Evolutionary conservation across 176 grass and related monocot genomes (phyloP), one percentile per base, ranked within the genome.

Genomic region (Lolium perenne): DNA sequence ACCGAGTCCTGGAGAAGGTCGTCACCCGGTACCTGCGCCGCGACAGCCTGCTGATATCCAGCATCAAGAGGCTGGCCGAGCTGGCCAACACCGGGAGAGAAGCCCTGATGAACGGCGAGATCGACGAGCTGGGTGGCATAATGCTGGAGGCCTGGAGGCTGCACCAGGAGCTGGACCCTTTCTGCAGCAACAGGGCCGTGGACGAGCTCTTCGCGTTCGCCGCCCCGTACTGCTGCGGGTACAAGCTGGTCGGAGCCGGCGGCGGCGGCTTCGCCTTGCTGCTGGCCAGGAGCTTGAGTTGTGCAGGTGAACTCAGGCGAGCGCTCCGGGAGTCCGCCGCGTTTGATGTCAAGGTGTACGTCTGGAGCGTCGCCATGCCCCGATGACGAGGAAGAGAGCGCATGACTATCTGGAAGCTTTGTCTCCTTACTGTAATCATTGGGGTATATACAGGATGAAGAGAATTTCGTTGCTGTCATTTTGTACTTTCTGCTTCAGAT

Each of bases 161-260:
- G 25, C 93, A 95, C 75, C 96, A 95, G 80, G 96, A 98, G 75
- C 83, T 98, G 26, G 93, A 95, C 68, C 93, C 96, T 5, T 95
- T 94, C 78, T 98, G 96, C 82, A 98, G 96, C 90, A 98, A 95
- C 71, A 50, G 68, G 74, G 53, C 89, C 32, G 93, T 98, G 43
- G 96, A 98, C 59, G 87, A 77, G 71, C 87, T 95, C 16, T 98
- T 98, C 79, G 82, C 96, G 9, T 92, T 95, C 38, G 89, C 88
- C 1, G 90, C 84, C 20, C 82, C 92, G 22, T 98, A 94, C 84
- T 98, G 96, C 83, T 88, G 91, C 12, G 96, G 96, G 17, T 98
- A 98, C 86, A 98, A 98, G 80, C 86, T 98, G 41, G 93, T 95
- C 1, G 96, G 96, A 78, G 93, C 93, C 16, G 93, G 96, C 17